Percentiles rank a stretch among this genome's conserved stretches.
These are phyloP conservation scores for Kondoa malvinella DNA, from an alignment of 768 basidiomycete species.

Conservation along the genomic window DNA sequence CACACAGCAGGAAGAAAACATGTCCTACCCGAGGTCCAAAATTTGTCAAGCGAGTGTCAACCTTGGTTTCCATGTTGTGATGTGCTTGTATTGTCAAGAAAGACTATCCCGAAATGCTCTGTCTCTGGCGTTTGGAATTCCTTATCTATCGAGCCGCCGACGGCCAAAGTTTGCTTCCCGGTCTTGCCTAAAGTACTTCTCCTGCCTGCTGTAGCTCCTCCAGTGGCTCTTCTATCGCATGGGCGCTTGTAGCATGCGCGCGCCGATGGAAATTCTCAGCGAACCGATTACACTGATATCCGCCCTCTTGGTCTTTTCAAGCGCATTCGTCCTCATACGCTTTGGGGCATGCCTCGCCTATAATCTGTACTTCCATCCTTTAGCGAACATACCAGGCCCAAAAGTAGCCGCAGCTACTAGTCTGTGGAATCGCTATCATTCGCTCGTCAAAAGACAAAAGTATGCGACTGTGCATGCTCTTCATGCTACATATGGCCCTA, in stretches of 20 bases:
- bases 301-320: background rate
- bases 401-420: background rate
- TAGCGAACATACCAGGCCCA: background rate
- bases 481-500: background rate
- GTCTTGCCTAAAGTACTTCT: background rate
- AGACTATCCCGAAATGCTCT: background rate
- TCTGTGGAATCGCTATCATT: background rate
- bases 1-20: background rate
- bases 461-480: background rate
- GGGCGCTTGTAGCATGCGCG: background rate
- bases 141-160: background rate
- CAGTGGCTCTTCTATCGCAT: too few relatives aligned
- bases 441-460: background rate
- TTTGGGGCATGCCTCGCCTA: background rate
- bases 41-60: background rate
- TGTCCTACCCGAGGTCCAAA: background rate
- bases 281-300: background rate
- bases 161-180: too few relatives aligned
- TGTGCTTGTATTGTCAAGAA: background rate
- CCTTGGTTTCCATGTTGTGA: background rate
- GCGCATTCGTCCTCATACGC: background rate
- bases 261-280: background rate
- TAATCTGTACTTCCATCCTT: background rate
- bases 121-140: background rate
- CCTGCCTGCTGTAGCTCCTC: background rate